Evolutionary conservation across 345 rosid species (phyloP).

Genomic region (Eucalyptus guilfoylei): DNA sequence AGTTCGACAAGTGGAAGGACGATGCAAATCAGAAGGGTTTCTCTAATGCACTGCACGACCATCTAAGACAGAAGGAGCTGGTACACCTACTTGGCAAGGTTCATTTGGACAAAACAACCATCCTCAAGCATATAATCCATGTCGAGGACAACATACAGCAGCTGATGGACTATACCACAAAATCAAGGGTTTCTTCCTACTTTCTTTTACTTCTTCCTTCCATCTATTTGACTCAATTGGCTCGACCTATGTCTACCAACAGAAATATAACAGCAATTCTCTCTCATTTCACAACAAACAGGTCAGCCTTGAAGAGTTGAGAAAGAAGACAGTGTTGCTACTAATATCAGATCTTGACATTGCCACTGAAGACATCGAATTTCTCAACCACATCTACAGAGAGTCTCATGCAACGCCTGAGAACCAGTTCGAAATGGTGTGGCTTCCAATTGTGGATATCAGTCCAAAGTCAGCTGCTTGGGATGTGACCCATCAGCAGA

Average conservation of each 20-base stretch:
- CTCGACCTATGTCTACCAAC: no score
- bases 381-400: conserved; percentile 4
- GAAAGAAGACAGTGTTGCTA: conserved; percentile 9
- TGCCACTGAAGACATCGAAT: conserved; percentile 9
- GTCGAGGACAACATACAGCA: conserved; percentile 25
- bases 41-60: background rate
- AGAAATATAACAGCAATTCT: background rate
- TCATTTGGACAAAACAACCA: conserved; percentile 18
- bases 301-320: conserved; percentile 6
- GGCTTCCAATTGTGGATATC: conserved; percentile 31
- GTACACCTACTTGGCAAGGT: conserved; percentile 7
- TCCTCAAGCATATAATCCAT: conserved; percentile 15
- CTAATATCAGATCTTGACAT: conserved; percentile 24
- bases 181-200: conserved; percentile 11
- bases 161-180: conserved; percentile 10
- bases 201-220: background rate
- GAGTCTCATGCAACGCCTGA: background rate
- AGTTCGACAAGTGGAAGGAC: background rate
- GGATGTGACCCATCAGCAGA: conserved; percentile 4
- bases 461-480: conserved; percentile 3
- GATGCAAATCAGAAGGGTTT: background rate
- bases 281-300: background rate
- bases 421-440: conserved; percentile 14
- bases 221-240: no score
- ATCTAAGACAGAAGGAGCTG: background rate